Percentiles rank a stretch among this genome's conserved stretches.
Conservation (phyloP, 306 rosid genomes). For the Quercus wislizeni region DNA sequence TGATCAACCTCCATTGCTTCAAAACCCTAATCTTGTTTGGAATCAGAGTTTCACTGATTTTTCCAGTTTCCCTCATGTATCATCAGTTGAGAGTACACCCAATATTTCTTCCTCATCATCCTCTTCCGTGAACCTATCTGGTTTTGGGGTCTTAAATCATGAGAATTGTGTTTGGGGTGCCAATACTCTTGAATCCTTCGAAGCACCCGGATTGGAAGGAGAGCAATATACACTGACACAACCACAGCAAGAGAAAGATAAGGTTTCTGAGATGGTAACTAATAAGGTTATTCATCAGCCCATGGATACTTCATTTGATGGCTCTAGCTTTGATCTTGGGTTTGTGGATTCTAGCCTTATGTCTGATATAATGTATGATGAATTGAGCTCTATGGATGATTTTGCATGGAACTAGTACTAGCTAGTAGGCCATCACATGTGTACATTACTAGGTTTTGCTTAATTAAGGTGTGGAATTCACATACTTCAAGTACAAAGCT, state of each 20-base stretch:
- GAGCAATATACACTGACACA: constrained; percentile 4
- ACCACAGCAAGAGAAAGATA: constrained; percentile 27
- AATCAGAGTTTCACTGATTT: constrained; percentile 10
- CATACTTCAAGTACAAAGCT: background rate
- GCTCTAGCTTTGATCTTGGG: constrained; percentile 54
- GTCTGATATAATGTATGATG: constrained; percentile 48
- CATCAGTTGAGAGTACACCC: constrained; percentile 8
- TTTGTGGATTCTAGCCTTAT: constrained; percentile 51
- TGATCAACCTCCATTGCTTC: background rate
- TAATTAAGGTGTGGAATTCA: background rate
- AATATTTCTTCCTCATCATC: constrained; percentile 36
- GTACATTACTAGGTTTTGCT: background rate
- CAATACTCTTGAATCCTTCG: constrained; percentile 22
- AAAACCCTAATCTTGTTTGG: constrained; percentile 6
- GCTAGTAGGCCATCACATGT: constrained; percentile 6
- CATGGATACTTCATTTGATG: constrained; percentile 28
- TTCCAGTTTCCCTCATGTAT: constrained; percentile 15
- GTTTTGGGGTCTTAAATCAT: constrained; percentile 25
- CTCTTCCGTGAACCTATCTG: constrained; percentile 12
- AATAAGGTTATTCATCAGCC: constrained; percentile 7
- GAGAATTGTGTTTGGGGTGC: constrained; percentile 29
- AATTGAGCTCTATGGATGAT: constrained; percentile 44
- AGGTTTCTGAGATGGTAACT: constrained; percentile 24
- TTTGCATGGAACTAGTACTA: constrained; percentile 65
- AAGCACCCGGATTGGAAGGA: constrained; percentile 18